Base-by-base conservation (phyloP, 257 asterid genomes). In the Ilex aquifolium region DNA sequence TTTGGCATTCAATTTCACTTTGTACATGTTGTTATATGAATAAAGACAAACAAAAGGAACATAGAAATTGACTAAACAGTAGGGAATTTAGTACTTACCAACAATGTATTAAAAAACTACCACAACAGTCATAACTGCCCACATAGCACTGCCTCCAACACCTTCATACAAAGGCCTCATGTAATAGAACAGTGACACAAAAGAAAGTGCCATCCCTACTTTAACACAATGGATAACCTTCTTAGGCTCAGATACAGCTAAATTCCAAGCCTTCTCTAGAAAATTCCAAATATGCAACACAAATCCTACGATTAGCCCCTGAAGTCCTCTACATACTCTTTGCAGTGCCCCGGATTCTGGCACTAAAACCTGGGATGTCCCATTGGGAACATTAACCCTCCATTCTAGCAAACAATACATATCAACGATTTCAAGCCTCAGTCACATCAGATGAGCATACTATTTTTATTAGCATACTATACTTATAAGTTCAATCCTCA, bases 81-180 rank as follows among this genome's bases (percentile, higher is more conserved):
- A 21, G 27, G 27, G 27, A 21, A 42, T 21, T 21, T 21, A 31
- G 57, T 36, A 74, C 91, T 2, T 69, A 86, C 96, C 96, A 2
- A 87, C 95, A 6, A 87, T 81, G 75, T 87, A 90, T 58, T 90
- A 95, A 44, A 75, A 90, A 31, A 85, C 95, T 13, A 85, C 95
- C 11, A 90, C 95, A 11, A 90, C 97, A 1, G 97, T 90, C 89
- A 90, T 83, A 44, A 90, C 82, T 5, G 97, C 95, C 97, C 97
- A 90, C 82, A 90, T 87, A 44, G 93, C 95, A 70, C 72, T 85
- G 40, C 91, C 94, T 54, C 95, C 95, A 44, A 90, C 85, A 0
- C 91, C 95, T 16, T 85, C 82, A 55, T 90, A 85, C 55, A 90
- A 66, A 51, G 95, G 95, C 74, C 83, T 81, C 90, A 87, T 78